Percentiles rank a stretch among this genome's conserved stretches.
phyloP scores from a whole-genome alignment of 495 filamentous ascomycete species.

The Staphylotrichum longicolle region DNA sequence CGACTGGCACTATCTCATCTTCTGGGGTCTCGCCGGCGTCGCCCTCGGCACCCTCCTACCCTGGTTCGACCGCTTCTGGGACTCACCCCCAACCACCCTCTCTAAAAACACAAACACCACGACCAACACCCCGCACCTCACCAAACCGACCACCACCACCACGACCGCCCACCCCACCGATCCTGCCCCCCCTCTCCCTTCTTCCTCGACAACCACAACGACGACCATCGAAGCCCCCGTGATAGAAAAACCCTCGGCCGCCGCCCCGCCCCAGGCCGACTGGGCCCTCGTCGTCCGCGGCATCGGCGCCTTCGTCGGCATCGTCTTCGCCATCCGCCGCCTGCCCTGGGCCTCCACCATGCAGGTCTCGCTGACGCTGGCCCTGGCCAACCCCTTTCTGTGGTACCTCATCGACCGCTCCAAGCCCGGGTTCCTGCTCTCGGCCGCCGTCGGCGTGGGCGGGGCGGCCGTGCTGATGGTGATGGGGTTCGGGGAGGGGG shows the following conservation, averaged over 20 bases:
- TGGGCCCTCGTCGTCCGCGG: constrained; percentile 83
- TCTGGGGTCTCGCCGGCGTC: constrained; percentile 82
- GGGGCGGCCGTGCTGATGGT: constrained; percentile 72
- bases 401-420: constrained; percentile 97
- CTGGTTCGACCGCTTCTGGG: constrained; percentile 73
- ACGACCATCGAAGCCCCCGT: background rate
- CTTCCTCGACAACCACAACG: background rate
- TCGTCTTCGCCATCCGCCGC: constrained; percentile 93
- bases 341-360: constrained; percentile 92
- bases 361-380: constrained; percentile 86
- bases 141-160: background rate
- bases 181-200: background rate
- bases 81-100: constrained; percentile 7
- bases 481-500: constrained; percentile 31
- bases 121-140: background rate
- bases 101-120: constrained; percentile 4
- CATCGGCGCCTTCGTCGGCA: constrained; percentile 90
- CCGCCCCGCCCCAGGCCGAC: constrained; percentile 43
- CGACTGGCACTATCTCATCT: constrained; percentile 65
- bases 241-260: background rate
- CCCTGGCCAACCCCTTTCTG: constrained; percentile 86
- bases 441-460: constrained; percentile 63
- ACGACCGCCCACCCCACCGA: background rate
- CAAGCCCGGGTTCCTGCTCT: constrained; percentile 75
- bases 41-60: constrained; percentile 75